Conservation (phyloP, 2,329 filamentous ascomycete species). For the Talaromyces verruculosus region DNA sequence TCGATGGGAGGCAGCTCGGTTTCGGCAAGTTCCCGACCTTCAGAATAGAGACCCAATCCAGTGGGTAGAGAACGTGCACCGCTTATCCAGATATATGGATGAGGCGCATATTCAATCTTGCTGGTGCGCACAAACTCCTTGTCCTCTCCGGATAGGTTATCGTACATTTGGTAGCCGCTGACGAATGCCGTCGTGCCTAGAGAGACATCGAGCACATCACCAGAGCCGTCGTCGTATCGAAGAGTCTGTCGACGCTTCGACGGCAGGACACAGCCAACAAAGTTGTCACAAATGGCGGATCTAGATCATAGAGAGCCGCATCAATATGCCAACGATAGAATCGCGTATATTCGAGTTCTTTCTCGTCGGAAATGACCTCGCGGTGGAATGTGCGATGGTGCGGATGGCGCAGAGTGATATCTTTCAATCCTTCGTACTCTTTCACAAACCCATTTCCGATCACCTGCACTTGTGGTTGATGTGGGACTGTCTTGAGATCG, state of each 20-base stretch:
- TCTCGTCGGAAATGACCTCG: conserved; percentile 60
- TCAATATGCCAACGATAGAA: conserved; percentile 83
- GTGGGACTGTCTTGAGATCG: conserved; percentile 75
- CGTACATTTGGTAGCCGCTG: conserved; percentile 69
- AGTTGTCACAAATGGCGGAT: conserved; percentile 71
- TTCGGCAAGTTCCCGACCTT: conserved; percentile 61
- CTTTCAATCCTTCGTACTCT: conserved; percentile 67
- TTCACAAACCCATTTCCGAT: conserved; percentile 72
- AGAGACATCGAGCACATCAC: conserved; percentile 65
- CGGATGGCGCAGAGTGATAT: conserved; percentile 70
- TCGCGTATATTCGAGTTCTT: conserved; percentile 58
- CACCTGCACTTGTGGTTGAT: conserved; percentile 77
- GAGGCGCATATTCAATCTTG: conserved; percentile 71
- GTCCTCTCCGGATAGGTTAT: conserved; percentile 63
- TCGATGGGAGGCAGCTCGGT: conserved; percentile 66
- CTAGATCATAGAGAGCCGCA: conserved; percentile 71
- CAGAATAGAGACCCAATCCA: conserved; percentile 69
- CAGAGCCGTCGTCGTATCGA: conserved; percentile 70
- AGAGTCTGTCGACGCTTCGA: conserved; percentile 64
- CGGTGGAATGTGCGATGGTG: conserved; percentile 77
- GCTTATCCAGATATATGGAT: conserved; percentile 82
- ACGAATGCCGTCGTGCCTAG: conserved; percentile 76
- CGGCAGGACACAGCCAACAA: conserved; percentile 74
- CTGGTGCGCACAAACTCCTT: conserved; percentile 67
- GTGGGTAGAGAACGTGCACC: conserved; percentile 64